Evolutionary conservation across 495 filamentous ascomycete genomes (phyloP), one percentile per base, ranked within the genome.

Genomic region (Trichocladium antarcticum): DNA sequence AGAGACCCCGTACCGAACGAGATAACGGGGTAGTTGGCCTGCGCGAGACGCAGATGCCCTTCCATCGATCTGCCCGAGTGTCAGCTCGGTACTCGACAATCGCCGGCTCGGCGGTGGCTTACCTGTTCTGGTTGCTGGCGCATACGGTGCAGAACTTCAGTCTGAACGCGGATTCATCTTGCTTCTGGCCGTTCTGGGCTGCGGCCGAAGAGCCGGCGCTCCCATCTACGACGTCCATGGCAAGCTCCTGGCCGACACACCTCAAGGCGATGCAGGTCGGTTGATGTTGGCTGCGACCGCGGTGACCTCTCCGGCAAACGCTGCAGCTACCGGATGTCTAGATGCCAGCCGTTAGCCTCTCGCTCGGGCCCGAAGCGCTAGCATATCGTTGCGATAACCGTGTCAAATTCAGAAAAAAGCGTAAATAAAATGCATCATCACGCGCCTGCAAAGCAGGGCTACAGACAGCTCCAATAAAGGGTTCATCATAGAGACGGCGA

Each of bases 401-500:
- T 37, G 47, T n/a, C 40, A 14, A 47, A 31, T 59, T 70, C 67
- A 76, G 68, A 66, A 63, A 69, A 66, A 68, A 75, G 79, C 75
- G 67, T 73, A 73, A 65, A 57, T 22, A 68, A 63, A 58, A 54
- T 61, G 53, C 73, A 58, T 77, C 73, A 72, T 75, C 80, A 73
- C n/a, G 54, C 42, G 53, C 54, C 50, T 40, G 55, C 53, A 42
- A 56, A 54, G 64, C 67, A 69, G 68, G 57, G 36, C 55, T 77
- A 90, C 83, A 81, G 89, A 96, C 87, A 96, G 89, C 89, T 96
- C 89, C 89, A 96, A 95, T 94, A 93, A 74, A 51, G 49, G 54
- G 50, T 65, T 78, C 74, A 78, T 76, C 74, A 78, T 52, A 38
- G 16, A 42, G 22, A 36, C 29, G 14, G 6, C 24, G 21, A 36